phyloP scores from a whole-genome alignment of 352 stramenopile species.

The Globisporangium spiculum region DNA sequence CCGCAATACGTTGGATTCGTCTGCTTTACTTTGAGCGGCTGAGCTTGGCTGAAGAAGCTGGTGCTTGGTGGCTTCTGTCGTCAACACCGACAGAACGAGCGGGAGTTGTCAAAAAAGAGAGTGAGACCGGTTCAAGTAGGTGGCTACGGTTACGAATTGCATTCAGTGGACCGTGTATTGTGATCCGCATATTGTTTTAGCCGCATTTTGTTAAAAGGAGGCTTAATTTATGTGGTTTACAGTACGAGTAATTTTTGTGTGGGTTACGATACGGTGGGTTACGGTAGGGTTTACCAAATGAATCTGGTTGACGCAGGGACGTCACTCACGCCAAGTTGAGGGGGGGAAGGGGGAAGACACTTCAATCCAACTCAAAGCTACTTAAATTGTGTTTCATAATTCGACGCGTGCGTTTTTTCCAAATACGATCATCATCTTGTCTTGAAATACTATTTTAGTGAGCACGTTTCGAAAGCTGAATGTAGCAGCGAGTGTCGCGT shows the following conservation, averaged over 20 bases:
- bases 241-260: background rate
- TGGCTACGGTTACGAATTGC: background rate
- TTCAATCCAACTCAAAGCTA: background rate
- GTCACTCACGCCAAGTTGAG: background rate
- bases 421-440: background rate
- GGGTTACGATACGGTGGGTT: no score
- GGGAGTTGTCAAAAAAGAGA: background rate
- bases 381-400: background rate
- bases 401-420: background rate
- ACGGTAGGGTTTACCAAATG: background rate
- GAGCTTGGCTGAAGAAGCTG: background rate
- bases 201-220: background rate
- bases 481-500: background rate
- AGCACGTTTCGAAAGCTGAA: background rate
- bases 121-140: background rate
- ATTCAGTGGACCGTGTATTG: background rate
- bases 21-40: conserved; percentile 1
- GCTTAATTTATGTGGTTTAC: background rate
- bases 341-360: background rate
- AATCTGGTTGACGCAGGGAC: background rate
- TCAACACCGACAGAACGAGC: conserved; percentile 1
- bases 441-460: background rate
- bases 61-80: conserved; percentile 5
- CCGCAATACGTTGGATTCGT: background rate
- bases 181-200: background rate